These are phyloP conservation scores for Candida frijolesensis DNA, from an alignment of 1,139 yeast species.

Conservation along the genomic window DNA sequence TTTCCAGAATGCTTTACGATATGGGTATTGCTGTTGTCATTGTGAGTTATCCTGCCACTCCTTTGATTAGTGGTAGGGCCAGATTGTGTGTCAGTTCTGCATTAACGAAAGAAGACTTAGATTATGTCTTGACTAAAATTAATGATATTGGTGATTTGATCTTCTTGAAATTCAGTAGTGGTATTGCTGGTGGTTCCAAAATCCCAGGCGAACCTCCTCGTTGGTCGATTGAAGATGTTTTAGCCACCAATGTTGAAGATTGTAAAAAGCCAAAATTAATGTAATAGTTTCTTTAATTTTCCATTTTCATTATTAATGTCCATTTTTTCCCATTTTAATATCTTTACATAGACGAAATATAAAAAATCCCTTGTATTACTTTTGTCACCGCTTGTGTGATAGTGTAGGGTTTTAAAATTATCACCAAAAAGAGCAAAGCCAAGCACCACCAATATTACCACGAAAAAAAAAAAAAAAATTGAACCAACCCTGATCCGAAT, in stretches of 20 bases:
- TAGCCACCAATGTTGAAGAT: conserved; percentile 73
- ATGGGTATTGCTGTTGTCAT: conserved; percentile 90
- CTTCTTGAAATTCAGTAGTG: conserved; percentile 76
- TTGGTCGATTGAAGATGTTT: conserved; percentile 76
- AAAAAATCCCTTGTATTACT: not conserved
- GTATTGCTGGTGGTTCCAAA: conserved; percentile 68
- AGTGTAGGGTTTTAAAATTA: not conserved
- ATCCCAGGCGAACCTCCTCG: conserved; percentile 66
- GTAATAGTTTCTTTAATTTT: conserved; percentile 4
- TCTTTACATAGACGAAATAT: conserved; percentile 3
- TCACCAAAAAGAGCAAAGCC: not conserved
- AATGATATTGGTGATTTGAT: conserved; percentile 80
- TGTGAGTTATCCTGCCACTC: conserved; percentile 98
- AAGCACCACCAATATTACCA: not conserved
- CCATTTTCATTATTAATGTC: not conserved
- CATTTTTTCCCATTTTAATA: not conserved
- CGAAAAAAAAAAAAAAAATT: not conserved
- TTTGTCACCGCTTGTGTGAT: not conserved
- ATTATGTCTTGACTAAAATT: conserved; percentile 69
- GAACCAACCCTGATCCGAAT: not conserved
- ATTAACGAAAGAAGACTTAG: conserved; percentile 91
- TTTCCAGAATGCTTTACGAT: conserved; percentile 78
- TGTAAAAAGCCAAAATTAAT: conserved; percentile 45
- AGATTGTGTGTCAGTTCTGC: conserved; percentile 93
- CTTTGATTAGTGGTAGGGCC: conserved; percentile 84